These are phyloP conservation scores for Enterocytospora artemiae DNA, from an alignment of 371 early-diverging fungal species.

Conservation along the genomic window DNA sequence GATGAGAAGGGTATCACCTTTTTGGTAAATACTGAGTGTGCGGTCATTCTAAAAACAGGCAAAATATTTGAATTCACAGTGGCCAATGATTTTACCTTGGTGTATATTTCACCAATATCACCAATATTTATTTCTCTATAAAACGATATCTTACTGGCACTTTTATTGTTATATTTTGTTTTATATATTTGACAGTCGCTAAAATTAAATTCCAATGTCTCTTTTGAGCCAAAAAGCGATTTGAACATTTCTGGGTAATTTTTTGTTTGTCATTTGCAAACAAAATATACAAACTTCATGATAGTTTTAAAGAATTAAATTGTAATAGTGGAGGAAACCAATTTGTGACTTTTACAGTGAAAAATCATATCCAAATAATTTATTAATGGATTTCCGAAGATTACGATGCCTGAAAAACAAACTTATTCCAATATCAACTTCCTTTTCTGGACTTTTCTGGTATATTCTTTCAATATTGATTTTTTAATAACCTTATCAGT, in stretches of 20 bases:
- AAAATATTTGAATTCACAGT: conserved; percentile 29
- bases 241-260: conserved; percentile 3
- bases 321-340: neutral
- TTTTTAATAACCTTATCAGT: neutral
- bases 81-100: neutral
- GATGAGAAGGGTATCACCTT: conserved; percentile 27
- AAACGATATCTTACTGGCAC: conserved; percentile 14
- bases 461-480: neutral
- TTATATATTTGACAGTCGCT: conserved; percentile 14
- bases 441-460: neutral
- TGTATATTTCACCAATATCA: neutral
- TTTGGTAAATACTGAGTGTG: conserved; percentile 25
- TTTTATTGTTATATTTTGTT: conserved; percentile 9
- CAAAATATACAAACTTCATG: neutral
- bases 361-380: no score
- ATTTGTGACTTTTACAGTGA: no score
- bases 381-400: no score
- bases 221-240: conserved; percentile 12
- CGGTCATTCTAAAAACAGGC: conserved; percentile 15
- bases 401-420: neutral
- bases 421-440: neutral
- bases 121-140: neutral
- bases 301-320: neutral
- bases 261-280: neutral
- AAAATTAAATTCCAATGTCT: conserved; percentile 1